phyloP scores from a whole-genome alignment of 345 rosid genomes.

The Hibiscus tridactylites region DNA sequence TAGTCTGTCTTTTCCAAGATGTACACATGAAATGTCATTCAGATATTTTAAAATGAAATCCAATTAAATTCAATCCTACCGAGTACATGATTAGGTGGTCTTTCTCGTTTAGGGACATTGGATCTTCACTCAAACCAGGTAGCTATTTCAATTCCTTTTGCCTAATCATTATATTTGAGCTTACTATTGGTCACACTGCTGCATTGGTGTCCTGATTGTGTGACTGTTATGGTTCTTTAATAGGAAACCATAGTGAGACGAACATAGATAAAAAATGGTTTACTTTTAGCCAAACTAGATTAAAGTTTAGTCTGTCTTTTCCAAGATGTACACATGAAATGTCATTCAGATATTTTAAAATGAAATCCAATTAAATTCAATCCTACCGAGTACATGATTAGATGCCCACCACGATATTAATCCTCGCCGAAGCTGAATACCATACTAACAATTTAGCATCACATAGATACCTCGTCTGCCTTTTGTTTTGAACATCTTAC shows the following conservation, averaged over 20 bases:
- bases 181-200: not conserved
- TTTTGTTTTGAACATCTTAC: not conserved
- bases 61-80: not conserved
- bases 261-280: not conserved
- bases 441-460: not conserved
- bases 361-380: not conserved
- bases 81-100: slow-evolving; percentile 31
- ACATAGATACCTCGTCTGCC: not conserved
- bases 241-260: not conserved
- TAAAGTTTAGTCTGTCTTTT: not conserved
- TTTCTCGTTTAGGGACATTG: slow-evolving; percentile 64
- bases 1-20: not conserved
- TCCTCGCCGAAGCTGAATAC: not conserved
- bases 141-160: slow-evolving; percentile 12
- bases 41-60: not conserved
- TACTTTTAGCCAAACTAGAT: not conserved
- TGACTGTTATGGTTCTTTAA: not conserved
- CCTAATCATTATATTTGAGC: not conserved
- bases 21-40: not conserved
- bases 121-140: slow-evolving; percentile 93
- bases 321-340: not conserved
- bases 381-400: no score
- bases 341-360: not conserved
- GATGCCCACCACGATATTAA: not conserved
- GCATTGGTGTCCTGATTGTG: not conserved